Evolutionary conservation across 192 early-diverging fungal species (phyloP), one percentile per base, ranked within the genome.

Genomic region (Chytriomyces sp.): DNA sequence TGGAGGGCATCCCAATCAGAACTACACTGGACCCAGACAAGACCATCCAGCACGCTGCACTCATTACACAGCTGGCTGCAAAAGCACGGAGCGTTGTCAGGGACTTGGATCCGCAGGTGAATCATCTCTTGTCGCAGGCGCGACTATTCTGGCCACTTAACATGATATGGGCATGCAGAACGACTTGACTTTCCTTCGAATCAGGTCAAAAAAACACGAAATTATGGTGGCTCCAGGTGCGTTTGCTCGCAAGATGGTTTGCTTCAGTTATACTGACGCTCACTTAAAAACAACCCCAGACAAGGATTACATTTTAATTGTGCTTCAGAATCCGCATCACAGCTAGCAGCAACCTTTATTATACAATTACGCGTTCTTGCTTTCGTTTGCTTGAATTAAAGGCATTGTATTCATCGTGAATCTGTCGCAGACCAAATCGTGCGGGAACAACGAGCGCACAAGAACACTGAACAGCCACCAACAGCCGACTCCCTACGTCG

Each of bases 201-300:
- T 98, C 62, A 86, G 97, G 44, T 94, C 94, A 26, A 97, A 94
- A 84, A 95, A 95, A 76, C 94, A 97, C 81, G 97, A 98, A 79
- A 93, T 98, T 61, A 97, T 98, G 94, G 89, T 98, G 16, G 93
- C 94, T 11, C 94, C 95, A 66, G 94, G 92, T 94, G 35, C 35
- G 35, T 35, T 18, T 16, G 45, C 28, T n/a, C 16, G 53, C 53
- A 57, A 20, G 16, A 57, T 20, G 13, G 2, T 57, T 5, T 57
- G 53, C 16, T n/a, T 35, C 35, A 5, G 4, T 6, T 50, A 47
- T 43, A 20, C 49, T 64, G 63, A 35, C 1, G 35, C 35, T 2
- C 35, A 35, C 11, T 26, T 20, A 64, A 35, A 6, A 4, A 7
- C 63, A 64, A 64, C 35, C 3, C 35, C 2, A 95, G 94, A 94